Percentiles rank a stretch among this genome's conserved stretches.
Conservation (phyloP, 495 filamentous ascomycete species). For the Massariosphaeria phaeospora region DNA sequence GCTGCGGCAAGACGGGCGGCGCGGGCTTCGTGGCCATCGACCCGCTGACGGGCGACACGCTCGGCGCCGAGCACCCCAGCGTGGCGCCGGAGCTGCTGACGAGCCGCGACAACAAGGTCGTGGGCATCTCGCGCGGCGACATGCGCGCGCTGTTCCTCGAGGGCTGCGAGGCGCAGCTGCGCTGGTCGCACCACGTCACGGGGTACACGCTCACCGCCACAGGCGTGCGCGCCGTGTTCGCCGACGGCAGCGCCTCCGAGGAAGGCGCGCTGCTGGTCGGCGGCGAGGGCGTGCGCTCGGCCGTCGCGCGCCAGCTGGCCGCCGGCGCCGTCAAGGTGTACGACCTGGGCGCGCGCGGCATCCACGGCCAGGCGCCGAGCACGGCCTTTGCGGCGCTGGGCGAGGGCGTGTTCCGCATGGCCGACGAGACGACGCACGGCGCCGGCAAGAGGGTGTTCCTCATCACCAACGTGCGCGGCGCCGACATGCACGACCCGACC, state of each 20-base stretch:
- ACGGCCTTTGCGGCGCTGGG: conserved; percentile 51
- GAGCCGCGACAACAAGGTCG: conserved; percentile 48
- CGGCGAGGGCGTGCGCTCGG: conserved; percentile 53
- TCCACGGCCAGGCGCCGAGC: conserved; percentile 52
- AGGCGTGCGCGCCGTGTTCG: conserved; percentile 50
- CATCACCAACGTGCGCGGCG: conserved; percentile 53
- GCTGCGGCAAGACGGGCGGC: conserved; percentile 50
- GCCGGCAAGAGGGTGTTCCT: conserved; percentile 42
- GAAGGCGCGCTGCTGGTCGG: conserved; percentile 52
- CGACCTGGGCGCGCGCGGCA: conserved; percentile 52
- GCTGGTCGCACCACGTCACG: conserved; percentile 47
- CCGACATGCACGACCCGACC: conserved; percentile 51
- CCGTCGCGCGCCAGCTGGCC: conserved; percentile 47
- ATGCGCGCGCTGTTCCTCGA: conserved; percentile 40
- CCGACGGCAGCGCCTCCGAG: conserved; percentile 47
- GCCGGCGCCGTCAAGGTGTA: conserved; percentile 48
- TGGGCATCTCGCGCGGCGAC: conserved; percentile 47
- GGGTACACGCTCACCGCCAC: conserved; percentile 46
- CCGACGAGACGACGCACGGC: conserved; percentile 39
- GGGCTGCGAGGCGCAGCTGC: conserved; percentile 46
- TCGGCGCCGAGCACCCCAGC: conserved; percentile 23
- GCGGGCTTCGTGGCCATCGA: conserved; percentile 44
- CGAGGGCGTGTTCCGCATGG: conserved; percentile 49
- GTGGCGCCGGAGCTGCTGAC: conserved; percentile 24
- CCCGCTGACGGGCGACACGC: conserved; percentile 43